Conservation (phyloP, 495 filamentous ascomycete genomes). For the Recurvomyces mirabilis region DNA sequence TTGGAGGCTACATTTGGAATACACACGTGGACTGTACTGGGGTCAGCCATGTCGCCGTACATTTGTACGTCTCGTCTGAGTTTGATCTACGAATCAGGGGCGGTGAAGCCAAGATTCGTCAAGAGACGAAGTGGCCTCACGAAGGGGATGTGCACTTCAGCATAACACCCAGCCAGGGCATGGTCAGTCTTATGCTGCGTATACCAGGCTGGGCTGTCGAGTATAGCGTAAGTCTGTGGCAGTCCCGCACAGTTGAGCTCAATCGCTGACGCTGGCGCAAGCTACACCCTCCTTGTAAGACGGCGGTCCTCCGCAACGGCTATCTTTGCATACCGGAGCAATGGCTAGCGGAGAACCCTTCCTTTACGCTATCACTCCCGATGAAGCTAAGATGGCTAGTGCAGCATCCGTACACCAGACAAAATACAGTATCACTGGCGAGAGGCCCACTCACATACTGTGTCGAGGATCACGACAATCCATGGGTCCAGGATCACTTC, state of each 20-base stretch:
- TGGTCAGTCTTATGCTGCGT: neutral
- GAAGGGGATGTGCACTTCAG: slow-evolving; percentile 40
- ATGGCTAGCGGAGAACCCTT: slow-evolving; percentile 27
- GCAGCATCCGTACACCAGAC: slow-evolving; percentile 42
- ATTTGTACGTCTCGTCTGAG: slow-evolving; percentile 41
- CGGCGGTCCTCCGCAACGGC: slow-evolving; percentile 31
- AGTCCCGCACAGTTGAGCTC: no score
- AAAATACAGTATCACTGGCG: slow-evolving; percentile 39
- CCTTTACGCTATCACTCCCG: slow-evolving; percentile 32
- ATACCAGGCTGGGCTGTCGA: neutral
- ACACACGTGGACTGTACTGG: slow-evolving; percentile 22
- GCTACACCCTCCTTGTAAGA: slow-evolving; percentile 16
- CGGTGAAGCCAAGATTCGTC: slow-evolving; percentile 32
- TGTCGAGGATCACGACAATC: slow-evolving; percentile 45
- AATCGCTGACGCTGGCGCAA: neutral
- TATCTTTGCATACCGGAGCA: slow-evolving; percentile 37
- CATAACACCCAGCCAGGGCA: neutral
- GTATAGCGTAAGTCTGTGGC: no score
- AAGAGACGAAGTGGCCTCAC: slow-evolving; percentile 46
- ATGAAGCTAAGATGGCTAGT: slow-evolving; percentile 38
- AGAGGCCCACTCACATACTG: slow-evolving; percentile 49
- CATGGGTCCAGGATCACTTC: slow-evolving; percentile 48
- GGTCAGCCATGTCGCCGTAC: slow-evolving; percentile 35
- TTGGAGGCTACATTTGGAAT: slow-evolving; percentile 47
- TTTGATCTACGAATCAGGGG: slow-evolving; percentile 32